phyloP scores from a whole-genome alignment of 1,284 basidiomycete species.

The Xerocomus nothofagi region DNA sequence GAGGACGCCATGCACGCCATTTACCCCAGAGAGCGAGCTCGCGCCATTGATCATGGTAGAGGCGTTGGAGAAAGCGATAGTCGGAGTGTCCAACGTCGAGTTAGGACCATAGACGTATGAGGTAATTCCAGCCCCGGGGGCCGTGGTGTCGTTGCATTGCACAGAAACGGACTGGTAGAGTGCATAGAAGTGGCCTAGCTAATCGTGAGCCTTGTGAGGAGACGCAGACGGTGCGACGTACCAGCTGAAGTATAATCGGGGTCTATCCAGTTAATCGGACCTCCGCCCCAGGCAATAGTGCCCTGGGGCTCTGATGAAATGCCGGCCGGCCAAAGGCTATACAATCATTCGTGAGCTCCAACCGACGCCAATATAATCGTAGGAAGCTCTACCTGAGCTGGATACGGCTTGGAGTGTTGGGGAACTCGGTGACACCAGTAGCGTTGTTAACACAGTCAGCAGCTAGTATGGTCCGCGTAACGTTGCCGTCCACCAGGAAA shows the following conservation, averaged over 20 bases:
- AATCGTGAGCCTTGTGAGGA: constrained; percentile 1
- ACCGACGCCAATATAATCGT: background rate
- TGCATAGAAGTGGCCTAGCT: constrained; percentile 57
- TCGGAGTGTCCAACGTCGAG: constrained; percentile 48
- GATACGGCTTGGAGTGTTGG: constrained; percentile 73
- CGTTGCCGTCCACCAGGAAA: constrained; percentile 70
- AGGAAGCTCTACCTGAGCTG: constrained; percentile 60
- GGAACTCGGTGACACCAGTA: constrained; percentile 59
- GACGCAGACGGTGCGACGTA: constrained; percentile 11
- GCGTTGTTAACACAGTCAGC: constrained; percentile 51
- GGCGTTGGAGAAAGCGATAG: constrained; percentile 53
- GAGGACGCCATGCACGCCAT: constrained; percentile 14
- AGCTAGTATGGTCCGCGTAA: constrained; percentile 66
- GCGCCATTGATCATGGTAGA: constrained; percentile 49
- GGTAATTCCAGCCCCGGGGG: constrained; percentile 45
- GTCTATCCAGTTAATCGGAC: constrained; percentile 74
- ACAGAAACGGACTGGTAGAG: constrained; percentile 58
- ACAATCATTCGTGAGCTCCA: constrained; percentile 1
- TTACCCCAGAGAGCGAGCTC: constrained; percentile 5
- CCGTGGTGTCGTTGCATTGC: constrained; percentile 53
- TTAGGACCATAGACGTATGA: constrained; percentile 66
- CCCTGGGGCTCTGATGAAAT: constrained; percentile 58
- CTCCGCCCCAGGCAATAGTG: constrained; percentile 76
- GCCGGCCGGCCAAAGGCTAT: constrained; percentile 79
- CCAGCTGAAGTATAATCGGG: constrained; percentile 69